These are phyloP conservation scores for Carex cristatella DNA, from an alignment of 176 grass and related monocot genomes.

Conservation along the genomic window DNA sequence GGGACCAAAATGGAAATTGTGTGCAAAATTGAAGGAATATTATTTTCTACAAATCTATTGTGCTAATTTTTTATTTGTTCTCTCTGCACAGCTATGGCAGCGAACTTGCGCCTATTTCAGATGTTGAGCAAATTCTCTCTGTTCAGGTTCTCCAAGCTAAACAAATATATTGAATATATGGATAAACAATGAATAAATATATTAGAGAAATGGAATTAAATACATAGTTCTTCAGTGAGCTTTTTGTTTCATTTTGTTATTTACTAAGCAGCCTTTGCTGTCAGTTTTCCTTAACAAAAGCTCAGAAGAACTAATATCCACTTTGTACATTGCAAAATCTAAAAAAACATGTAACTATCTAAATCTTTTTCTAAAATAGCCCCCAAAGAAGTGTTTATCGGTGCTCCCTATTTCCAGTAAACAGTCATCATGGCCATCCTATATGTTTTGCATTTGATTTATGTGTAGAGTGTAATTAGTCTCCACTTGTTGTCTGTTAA, in stretches of 20 bases:
- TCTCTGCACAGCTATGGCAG: conserved; percentile 70
- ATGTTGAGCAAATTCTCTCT: conserved; percentile 42
- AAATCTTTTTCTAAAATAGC: too few species aligned
- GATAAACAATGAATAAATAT: neutral
- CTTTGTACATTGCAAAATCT: too few species aligned
- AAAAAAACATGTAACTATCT: too few species aligned
- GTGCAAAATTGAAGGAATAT: neutral
- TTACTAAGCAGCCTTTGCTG: too few species aligned
- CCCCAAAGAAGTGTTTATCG: too few species aligned
- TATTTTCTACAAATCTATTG: neutral
- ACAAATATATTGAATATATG: neutral
- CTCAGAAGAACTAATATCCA: too few species aligned
- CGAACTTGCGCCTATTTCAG: conserved; percentile 53
- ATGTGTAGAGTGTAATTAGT: neutral
- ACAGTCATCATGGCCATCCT: neutral
- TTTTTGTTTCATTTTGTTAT: neutral
- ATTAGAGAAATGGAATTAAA: neutral
- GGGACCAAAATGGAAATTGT: neutral
- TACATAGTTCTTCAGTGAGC: neutral
- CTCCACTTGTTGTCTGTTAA: neutral
- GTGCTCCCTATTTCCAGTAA: neutral
- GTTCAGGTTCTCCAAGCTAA: conserved; percentile 41
- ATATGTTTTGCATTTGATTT: neutral
- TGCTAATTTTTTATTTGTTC: conserved; percentile 7
- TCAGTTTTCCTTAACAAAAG: too few species aligned